Conservation (phyloP, 2,329 filamentous ascomycete species). For the Fusarium kyushuense region DNA sequence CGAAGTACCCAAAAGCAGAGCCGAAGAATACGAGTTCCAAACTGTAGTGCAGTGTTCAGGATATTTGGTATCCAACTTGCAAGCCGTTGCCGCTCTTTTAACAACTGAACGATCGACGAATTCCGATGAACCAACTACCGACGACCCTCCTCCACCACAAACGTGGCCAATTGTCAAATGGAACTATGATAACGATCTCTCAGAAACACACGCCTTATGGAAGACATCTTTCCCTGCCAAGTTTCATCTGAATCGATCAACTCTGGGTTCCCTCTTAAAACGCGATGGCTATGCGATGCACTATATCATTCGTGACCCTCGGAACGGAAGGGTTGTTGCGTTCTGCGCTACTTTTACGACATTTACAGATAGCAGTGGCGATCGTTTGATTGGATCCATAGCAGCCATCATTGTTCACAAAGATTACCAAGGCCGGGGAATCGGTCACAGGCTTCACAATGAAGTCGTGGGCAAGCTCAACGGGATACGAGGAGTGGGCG, state of each 20-base stretch:
- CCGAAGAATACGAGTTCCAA: slow-evolving; percentile 59
- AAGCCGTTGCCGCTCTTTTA: slow-evolving; percentile 64
- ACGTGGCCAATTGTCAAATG: slow-evolving; percentile 59
- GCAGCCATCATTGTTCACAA: slow-evolving; percentile 66
- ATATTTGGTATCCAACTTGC: slow-evolving; percentile 61
- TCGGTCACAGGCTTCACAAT: slow-evolving; percentile 66
- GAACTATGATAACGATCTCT: slow-evolving; percentile 55
- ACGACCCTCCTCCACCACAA: slow-evolving; percentile 45
- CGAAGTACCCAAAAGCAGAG: slow-evolving; percentile 55
- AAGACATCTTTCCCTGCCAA: slow-evolving; percentile 55
- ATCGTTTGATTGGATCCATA: slow-evolving; percentile 67
- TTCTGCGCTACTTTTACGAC: slow-evolving; percentile 72
- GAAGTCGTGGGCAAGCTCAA: slow-evolving; percentile 63
- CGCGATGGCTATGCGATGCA: slow-evolving; percentile 69
- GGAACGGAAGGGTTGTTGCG: slow-evolving; percentile 59
- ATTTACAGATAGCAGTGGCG: slow-evolving; percentile 64
- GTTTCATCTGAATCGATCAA: slow-evolving; percentile 59
- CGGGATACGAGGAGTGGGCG: slow-evolving; percentile 63
- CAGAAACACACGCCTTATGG: slow-evolving; percentile 62
- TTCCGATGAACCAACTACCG: slow-evolving; percentile 10
- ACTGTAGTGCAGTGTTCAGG: slow-evolving; percentile 64
- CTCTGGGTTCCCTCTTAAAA: slow-evolving; percentile 61
- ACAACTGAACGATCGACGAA: slow-evolving; percentile 57
- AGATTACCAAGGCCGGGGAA: slow-evolving; percentile 60
- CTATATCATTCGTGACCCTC: slow-evolving; percentile 65